phyloP scores from a whole-genome alignment of 768 basidiomycete species.

The Macrolepiota fuliginosa region DNA sequence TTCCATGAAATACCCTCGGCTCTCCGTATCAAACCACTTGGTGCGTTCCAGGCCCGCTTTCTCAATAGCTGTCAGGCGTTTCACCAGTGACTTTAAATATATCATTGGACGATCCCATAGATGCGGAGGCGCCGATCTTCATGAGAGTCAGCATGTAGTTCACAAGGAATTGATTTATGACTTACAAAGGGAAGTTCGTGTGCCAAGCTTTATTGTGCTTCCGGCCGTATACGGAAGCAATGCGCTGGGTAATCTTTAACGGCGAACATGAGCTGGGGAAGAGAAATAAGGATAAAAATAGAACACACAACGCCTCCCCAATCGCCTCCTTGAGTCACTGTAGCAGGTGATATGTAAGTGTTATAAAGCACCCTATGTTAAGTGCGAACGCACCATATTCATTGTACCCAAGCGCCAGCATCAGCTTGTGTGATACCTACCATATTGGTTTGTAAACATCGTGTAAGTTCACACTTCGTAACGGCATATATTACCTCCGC shows the following conservation, averaged over 20 bases:
- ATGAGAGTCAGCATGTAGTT: neutral
- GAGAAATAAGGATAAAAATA: neutral
- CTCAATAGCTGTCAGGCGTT: conserved; percentile 28
- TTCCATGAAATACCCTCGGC: conserved; percentile 34
- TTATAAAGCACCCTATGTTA: neutral
- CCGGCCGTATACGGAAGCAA: conserved; percentile 27
- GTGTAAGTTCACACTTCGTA: neutral
- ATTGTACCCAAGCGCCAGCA: conserved; percentile 45
- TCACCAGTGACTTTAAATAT: conserved; percentile 25
- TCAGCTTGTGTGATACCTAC: conserved; percentile 45
- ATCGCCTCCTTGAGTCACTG: conserved; percentile 30
- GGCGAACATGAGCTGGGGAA: neutral
- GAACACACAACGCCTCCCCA: conserved; percentile 19
- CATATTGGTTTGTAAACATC: neutral
- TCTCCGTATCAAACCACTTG: conserved; percentile 24
- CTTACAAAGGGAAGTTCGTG: conserved; percentile 44
- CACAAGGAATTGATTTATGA: neutral
- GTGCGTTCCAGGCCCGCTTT: conserved; percentile 29
- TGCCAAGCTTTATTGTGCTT: conserved; percentile 51
- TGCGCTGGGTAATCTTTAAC: conserved; percentile 25
- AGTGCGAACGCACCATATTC: conserved; percentile 36
- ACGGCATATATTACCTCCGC: conserved; percentile 42
- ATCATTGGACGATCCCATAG: conserved; percentile 23
- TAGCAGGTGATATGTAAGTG: neutral
- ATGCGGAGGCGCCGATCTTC: conserved; percentile 19